Percentiles rank a stretch among this genome's conserved stretches.
Evolutionary conservation across 306 rosid species (phyloP).

Genomic region (Rosa lucieae): DNA sequence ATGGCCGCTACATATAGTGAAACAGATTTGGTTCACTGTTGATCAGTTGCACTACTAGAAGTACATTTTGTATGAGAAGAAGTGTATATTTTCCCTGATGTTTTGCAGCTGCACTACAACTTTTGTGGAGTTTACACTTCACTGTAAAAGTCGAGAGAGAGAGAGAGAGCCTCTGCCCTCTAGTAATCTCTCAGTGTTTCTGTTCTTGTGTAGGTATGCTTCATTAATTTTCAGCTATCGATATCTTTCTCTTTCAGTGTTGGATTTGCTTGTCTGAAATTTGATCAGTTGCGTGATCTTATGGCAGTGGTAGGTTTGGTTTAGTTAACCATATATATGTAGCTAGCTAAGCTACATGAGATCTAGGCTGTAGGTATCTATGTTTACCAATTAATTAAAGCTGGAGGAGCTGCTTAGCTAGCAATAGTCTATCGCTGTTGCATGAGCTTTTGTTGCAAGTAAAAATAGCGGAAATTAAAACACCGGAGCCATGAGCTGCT

Average conservation of each 20-base stretch:
- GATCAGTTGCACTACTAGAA: not conserved
- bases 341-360: not conserved
- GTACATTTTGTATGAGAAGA: not conserved
- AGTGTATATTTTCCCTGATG: not conserved
- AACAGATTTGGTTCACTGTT: slow-evolving; percentile 1
- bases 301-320: slow-evolving; percentile 25
- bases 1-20: not conserved
- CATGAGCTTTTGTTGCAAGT: not conserved
- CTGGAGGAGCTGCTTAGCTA: not conserved
- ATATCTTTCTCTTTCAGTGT: not conserved
- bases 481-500: not conserved
- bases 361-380: not conserved
- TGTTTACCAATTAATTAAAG: not conserved
- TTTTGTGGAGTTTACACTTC: not conserved
- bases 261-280: slow-evolving; percentile 15
- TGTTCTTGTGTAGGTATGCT: slow-evolving; percentile 9
- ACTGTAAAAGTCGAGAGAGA: not conserved
- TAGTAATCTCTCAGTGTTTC: not conserved
- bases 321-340: not conserved
- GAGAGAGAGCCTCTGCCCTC: not conserved
- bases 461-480: not conserved
- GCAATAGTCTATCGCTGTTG: not conserved
- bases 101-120: not conserved
- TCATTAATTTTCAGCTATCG: not conserved
- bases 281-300: slow-evolving; percentile 29